Evolutionary conservation across 1,139 yeast genomes (phyloP).

Genomic region (Arxiozyma slooffiae): DNA sequence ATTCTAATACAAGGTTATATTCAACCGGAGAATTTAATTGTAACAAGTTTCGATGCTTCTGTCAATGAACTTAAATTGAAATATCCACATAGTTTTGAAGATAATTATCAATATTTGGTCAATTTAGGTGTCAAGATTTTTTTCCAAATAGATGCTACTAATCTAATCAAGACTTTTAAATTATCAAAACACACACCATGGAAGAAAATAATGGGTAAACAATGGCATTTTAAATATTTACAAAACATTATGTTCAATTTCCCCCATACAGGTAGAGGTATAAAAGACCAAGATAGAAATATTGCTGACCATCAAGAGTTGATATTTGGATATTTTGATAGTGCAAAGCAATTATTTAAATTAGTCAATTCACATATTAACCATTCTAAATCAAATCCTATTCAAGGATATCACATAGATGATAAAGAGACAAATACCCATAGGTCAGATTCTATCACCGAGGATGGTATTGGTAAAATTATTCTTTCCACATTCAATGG

Average conservation of each 20-base stretch:
- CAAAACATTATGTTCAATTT: slow-evolving; percentile 74
- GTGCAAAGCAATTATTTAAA: slow-evolving; percentile 42
- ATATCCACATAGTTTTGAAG: slow-evolving; percentile 49
- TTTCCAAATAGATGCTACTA: slow-evolving; percentile 60
- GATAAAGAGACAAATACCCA: slow-evolving; percentile 4
- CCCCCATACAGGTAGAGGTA: slow-evolving; percentile 87
- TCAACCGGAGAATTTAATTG: slow-evolving; percentile 45
- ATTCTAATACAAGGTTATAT: slow-evolving; percentile 44
- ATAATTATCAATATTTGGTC: slow-evolving; percentile 36
- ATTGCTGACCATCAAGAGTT: slow-evolving; percentile 72
- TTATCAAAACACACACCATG: slow-evolving; percentile 33
- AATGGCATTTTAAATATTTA: slow-evolving; percentile 34
- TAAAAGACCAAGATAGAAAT: slow-evolving; percentile 77
- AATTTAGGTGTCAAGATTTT: slow-evolving; percentile 37
- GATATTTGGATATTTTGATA: slow-evolving; percentile 50
- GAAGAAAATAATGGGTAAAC: slow-evolving; percentile 25
- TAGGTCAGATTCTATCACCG: slow-evolving; percentile 8
- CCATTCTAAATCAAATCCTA: slow-evolving; percentile 8
- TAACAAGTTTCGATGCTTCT: slow-evolving; percentile 64
- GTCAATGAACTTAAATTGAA: slow-evolving; percentile 45
- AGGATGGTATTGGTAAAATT: slow-evolving; percentile 39
- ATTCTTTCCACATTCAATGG: slow-evolving; percentile 74
- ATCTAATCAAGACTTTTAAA: slow-evolving; percentile 42
- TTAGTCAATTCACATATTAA: slow-evolving; percentile 31
- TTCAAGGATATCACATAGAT: slow-evolving; percentile 20